A percentile compares a stretch with the other conserved stretches of the same genome.
phyloP scores from a whole-genome alignment of 768 basidiomycete species.

The Boletus rex-veris region DNA sequence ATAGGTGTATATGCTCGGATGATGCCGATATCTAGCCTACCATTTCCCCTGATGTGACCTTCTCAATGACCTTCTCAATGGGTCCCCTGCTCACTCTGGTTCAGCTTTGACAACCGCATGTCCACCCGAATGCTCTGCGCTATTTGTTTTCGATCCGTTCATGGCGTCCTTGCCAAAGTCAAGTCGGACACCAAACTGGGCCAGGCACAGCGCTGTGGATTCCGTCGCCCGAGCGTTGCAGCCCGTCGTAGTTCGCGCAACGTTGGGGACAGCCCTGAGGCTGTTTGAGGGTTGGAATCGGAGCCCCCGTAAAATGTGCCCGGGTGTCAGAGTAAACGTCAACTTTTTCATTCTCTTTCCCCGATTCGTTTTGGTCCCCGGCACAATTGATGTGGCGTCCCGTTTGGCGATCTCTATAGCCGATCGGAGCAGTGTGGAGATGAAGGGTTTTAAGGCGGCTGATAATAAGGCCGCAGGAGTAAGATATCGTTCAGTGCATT shows the following conservation, averaged over 20 bases:
- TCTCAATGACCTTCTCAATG: background rate
- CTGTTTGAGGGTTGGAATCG: conserved; percentile 8
- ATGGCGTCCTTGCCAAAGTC: conserved; percentile 15
- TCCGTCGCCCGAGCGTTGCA: conserved; percentile 11
- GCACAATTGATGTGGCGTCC: conserved; percentile 28
- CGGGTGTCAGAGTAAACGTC: conserved; percentile 34
- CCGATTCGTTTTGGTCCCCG: conserved; percentile 16
- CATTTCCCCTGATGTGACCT: background rate
- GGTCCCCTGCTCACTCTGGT: background rate
- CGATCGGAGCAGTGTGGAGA: conserved; percentile 32
- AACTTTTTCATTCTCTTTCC: conserved; percentile 23
- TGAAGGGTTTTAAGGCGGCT: conserved; percentile 29
- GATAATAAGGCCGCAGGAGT: conserved; percentile 39
- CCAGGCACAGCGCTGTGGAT: conserved; percentile 27
- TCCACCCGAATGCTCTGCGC: background rate
- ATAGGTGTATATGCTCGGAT: too few species aligned
- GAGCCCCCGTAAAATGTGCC: conserved; percentile 40
- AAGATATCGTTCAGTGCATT: conserved; percentile 24
- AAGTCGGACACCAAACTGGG: conserved; percentile 29
- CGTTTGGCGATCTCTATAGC: conserved; percentile 32
- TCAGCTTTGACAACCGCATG: conserved; percentile 8
- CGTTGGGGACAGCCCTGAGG: background rate
- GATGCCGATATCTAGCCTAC: background rate
- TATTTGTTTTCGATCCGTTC: background rate
- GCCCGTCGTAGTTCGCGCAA: background rate